Conservation (phyloP, 768 basidiomycete species). For the Glaciozyma martinii region DNA sequence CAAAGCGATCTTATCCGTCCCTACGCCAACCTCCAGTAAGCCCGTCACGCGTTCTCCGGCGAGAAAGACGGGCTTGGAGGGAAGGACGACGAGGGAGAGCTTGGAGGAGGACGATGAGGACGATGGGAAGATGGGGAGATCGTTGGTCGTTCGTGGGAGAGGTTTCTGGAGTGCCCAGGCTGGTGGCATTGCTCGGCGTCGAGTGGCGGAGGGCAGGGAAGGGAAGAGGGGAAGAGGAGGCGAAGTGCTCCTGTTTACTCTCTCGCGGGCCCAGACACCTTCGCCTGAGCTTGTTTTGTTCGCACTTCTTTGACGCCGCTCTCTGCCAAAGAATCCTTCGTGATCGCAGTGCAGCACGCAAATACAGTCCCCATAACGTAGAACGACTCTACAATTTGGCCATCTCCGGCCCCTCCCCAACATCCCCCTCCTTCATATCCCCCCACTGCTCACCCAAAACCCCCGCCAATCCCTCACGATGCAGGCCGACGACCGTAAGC, state of each 20-base stretch:
- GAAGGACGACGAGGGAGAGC: background rate
- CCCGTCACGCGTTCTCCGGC: constrained; percentile 26
- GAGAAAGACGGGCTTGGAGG: constrained; percentile 8
- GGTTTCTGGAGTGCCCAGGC: background rate
- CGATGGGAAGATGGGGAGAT: background rate
- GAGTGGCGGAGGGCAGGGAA: background rate
- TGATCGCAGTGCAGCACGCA: too few relatives aligned
- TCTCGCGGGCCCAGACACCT: too few relatives aligned
- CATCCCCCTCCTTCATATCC: constrained; percentile 23
- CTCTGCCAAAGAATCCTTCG: too few relatives aligned
- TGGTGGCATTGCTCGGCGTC: background rate
- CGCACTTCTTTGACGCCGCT: too few relatives aligned
- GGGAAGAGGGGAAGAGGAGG: background rate
- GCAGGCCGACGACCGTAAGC: background rate
- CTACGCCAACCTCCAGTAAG: constrained; percentile 26
- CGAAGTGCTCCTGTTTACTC: too few relatives aligned
- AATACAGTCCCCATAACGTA: too few relatives aligned
- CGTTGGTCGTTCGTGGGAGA: background rate
- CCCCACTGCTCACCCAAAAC: constrained; percentile 16
- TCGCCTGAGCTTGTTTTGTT: too few relatives aligned
- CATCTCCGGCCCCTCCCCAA: background rate
- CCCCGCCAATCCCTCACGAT: background rate
- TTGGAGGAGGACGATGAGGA: background rate
- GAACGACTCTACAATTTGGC: too few relatives aligned
- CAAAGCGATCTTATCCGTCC: constrained; percentile 16